Evolutionary conservation across 2,329 filamentous ascomycete genomes (phyloP), one percentile per base, ranked within the genome.

Genomic region (Aspergillus transmontanensis): DNA sequence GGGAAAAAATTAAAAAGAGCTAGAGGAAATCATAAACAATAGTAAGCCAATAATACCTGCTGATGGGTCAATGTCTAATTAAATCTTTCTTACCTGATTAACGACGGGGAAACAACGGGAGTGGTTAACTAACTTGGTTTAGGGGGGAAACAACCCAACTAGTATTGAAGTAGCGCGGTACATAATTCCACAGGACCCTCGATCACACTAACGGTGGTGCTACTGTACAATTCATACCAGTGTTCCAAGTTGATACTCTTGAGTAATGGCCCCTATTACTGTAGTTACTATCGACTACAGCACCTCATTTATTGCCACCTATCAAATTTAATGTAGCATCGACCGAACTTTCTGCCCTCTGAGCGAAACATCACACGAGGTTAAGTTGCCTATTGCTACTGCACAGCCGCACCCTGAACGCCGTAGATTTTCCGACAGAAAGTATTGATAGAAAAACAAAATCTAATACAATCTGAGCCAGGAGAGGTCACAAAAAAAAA

Each of bases 191-290:
- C 54, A 16, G 26, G 34, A n/a, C 55, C 48, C 48, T 51, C 60
- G 23, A 54, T 34, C 59, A 48, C 32, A 61, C 59, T 57, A 57
- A 36, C 28, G 28, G 34, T 32, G 53, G 30, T 56, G 46, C 59
- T 61, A 41, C 59, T 59, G 60, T 55, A 48, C 41, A 57, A 53
- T 57, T 45, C 32, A 57, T 56, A 60, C 61, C 59, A 63, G 61
- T 60, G 61, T 63, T 63, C 61, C 61, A 60, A 46, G 51, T 60
- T 63, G 46, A 63, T 60, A 39, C 48, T 51, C 26, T 60, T 36
- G 11, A 26, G 21, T 48, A 26, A 16, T 48, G 45, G 3, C 43
- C 55, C 39, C 46, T 43, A 43, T 32, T 23, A 16, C 26, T 28
- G 48, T 51, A 41, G 6, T 41, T 41, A 41, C 39, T 28, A 28